Evolutionary conservation across 306 rosid species (phyloP).

Genomic region (Sesbania bispinosa): DNA sequence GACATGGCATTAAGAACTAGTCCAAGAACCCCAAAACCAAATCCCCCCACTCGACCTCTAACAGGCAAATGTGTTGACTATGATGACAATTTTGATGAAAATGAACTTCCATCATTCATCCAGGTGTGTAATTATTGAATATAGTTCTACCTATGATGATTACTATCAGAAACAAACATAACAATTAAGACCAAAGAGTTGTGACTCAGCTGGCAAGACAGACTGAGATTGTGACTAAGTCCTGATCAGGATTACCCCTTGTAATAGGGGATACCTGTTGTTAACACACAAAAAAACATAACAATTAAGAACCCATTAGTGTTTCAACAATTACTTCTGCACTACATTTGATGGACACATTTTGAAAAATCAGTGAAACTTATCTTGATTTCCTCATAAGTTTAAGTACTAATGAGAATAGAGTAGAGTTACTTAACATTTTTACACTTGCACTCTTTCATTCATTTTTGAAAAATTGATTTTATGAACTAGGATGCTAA

Average conservation of each 20-base stretch:
- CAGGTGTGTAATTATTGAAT: constrained; percentile 42
- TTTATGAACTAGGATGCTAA: constrained; percentile 42
- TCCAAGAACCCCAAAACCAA: constrained; percentile 66
- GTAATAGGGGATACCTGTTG: too few relatives aligned
- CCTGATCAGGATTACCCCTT: too few relatives aligned
- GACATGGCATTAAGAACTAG: constrained; percentile 35
- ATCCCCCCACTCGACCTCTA: constrained; percentile 60
- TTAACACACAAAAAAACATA: too few relatives aligned
- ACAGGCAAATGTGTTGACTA: constrained; percentile 45
- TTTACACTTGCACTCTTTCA: background rate
- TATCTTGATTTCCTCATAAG: background rate
- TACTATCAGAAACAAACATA: background rate
- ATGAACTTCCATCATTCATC: constrained; percentile 25
- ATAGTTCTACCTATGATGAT: too few relatives aligned
- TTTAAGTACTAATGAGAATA: background rate
- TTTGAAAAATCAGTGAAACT: background rate
- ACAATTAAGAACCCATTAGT: background rate
- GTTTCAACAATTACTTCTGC: background rate
- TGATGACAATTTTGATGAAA: constrained; percentile 33
- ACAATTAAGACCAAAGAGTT: too few relatives aligned
- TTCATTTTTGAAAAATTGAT: background rate
- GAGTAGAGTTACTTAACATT: background rate
- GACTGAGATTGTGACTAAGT: too few relatives aligned
- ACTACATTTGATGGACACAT: background rate
- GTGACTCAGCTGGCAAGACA: too few relatives aligned